Percentiles rank a stretch among this genome's conserved stretches.
These are phyloP conservation scores for Colletotrichum incanum DNA, from an alignment of 2,329 filamentous ascomycete genomes.

Conservation along the genomic window DNA sequence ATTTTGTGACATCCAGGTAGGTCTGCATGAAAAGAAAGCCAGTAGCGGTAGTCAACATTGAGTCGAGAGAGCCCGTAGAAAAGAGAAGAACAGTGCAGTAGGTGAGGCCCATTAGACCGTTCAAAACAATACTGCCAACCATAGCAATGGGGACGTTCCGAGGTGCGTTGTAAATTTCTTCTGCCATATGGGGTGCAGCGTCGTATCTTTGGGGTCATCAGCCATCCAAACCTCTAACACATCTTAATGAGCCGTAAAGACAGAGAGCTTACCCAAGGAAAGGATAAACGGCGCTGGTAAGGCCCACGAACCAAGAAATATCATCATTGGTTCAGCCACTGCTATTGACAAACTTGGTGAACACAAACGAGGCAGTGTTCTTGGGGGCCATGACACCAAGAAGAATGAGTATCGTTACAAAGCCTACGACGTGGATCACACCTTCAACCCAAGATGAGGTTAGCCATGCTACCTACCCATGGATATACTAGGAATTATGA, in stretches of 20 bases:
- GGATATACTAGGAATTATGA: too few relatives aligned
- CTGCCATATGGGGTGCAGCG: conserved; percentile 52
- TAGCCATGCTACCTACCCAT: too few relatives aligned
- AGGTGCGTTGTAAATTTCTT: conserved; percentile 52
- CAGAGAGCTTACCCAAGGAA: conserved; percentile 50
- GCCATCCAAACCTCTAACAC: not conserved
- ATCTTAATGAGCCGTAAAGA: too few relatives aligned
- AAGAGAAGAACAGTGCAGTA: conserved; percentile 61
- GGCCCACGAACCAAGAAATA: conserved; percentile 42
- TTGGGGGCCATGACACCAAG: too few relatives aligned
- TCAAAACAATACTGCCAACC: conserved; percentile 54
- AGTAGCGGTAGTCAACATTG: conserved; percentile 56
- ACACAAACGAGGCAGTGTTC: too few relatives aligned
- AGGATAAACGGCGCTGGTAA: conserved; percentile 51
- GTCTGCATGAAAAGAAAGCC: conserved; percentile 64
- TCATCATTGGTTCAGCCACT: too few relatives aligned
- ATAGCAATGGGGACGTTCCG: conserved; percentile 53
- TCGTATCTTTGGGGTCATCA: conserved; percentile 47
- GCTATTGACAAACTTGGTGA: too few relatives aligned
- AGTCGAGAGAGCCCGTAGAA: conserved; percentile 56
- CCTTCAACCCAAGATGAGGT: too few relatives aligned
- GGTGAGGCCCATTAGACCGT: conserved; percentile 61
- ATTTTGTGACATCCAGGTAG: conserved; percentile 51
- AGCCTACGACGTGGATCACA: too few relatives aligned
- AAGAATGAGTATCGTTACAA: too few relatives aligned